Percentiles rank a stretch among this genome's conserved stretches.
phyloP scores from a whole-genome alignment of 176 grass and related monocot genomes.

The Cenchrus americanus region DNA sequence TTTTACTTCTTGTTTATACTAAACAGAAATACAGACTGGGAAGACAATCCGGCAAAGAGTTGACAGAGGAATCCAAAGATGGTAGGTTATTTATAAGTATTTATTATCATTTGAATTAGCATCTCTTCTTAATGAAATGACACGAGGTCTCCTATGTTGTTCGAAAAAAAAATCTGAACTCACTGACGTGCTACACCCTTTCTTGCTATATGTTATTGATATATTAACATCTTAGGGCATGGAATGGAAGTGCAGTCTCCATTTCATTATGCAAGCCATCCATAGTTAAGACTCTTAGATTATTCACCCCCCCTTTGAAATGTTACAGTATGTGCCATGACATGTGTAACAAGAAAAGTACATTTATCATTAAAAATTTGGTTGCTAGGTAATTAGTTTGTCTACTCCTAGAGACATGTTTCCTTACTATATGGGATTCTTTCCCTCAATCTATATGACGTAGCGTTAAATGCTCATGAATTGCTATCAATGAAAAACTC shows the following conservation, averaged over 20 bases:
- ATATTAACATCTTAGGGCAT: not conserved
- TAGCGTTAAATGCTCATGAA: not conserved
- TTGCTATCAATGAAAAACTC: not conserved
- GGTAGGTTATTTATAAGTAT: conserved; percentile 43
- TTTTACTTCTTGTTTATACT: conserved; percentile 16
- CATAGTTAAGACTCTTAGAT: not conserved
- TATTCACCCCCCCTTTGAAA: not conserved
- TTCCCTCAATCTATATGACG: not conserved
- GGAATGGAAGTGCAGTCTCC: not conserved
- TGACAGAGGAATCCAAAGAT: conserved; percentile 71
- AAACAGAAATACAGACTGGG: conserved; percentile 88
- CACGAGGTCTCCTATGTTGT: too few relatives aligned
- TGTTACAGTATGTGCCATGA: not conserved
- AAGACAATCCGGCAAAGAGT: conserved; percentile 80
- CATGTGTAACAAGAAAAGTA: not conserved
- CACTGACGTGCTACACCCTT: too few relatives aligned
- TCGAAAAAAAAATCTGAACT: too few relatives aligned
- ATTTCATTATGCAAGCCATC: not conserved
- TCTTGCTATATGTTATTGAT: too few relatives aligned
- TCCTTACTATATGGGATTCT: not conserved
- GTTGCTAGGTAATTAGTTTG: not conserved
- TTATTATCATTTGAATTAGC: conserved; percentile 1
- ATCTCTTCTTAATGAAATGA: not conserved
- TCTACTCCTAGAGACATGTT: not conserved
- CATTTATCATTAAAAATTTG: not conserved